A percentile compares a stretch with the other conserved stretches of the same genome.
phyloP scores from a whole-genome alignment of 495 filamentous ascomycete genomes.

The Aspergillus cristatus region DNA sequence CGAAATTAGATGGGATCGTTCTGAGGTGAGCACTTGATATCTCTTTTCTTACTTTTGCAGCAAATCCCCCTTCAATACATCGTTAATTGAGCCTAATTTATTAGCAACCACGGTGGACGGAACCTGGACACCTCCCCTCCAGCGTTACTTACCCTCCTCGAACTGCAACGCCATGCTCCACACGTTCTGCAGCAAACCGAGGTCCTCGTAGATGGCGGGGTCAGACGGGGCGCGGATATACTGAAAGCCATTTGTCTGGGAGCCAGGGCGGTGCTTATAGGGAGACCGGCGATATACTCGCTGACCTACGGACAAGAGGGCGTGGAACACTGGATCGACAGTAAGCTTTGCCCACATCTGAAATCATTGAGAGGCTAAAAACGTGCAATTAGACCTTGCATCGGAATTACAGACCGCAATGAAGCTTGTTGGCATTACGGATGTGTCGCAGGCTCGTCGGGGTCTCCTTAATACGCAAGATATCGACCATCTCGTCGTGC shows the following conservation, averaged over 20 bases:
- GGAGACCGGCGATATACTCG: conserved; percentile 48
- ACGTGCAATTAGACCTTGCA: too few species aligned
- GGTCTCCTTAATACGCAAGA: conserved; percentile 54
- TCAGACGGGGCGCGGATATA: conserved; percentile 54
- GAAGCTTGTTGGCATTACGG: conserved; percentile 59
- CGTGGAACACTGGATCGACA: conserved; percentile 35
- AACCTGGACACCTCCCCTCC: conserved; percentile 54
- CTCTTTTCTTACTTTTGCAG: too few species aligned
- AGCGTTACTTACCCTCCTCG: conserved; percentile 50
- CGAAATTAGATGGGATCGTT: conserved; percentile 54
- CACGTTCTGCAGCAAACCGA: conserved; percentile 54
- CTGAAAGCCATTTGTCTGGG: conserved; percentile 60
- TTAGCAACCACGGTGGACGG: conserved; percentile 63
- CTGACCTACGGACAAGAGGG: conserved; percentile 36
- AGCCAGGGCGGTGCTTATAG: conserved; percentile 52
- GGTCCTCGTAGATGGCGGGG: conserved; percentile 57
- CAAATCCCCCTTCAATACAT: too few species aligned
- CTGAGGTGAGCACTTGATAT: too few species aligned
- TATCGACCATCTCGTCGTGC: conserved; percentile 54
- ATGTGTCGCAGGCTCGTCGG: conserved; percentile 52
- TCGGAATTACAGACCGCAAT: conserved; percentile 65
- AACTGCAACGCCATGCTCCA: conserved; percentile 52
- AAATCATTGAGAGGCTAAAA: conserved; percentile 59
- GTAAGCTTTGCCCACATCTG: conserved; percentile 18
- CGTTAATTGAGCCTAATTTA: too few species aligned